These are phyloP conservation scores for Gomphus sp. DNA, from an alignment of 1,284 basidiomycete genomes.

Conservation along the genomic window DNA sequence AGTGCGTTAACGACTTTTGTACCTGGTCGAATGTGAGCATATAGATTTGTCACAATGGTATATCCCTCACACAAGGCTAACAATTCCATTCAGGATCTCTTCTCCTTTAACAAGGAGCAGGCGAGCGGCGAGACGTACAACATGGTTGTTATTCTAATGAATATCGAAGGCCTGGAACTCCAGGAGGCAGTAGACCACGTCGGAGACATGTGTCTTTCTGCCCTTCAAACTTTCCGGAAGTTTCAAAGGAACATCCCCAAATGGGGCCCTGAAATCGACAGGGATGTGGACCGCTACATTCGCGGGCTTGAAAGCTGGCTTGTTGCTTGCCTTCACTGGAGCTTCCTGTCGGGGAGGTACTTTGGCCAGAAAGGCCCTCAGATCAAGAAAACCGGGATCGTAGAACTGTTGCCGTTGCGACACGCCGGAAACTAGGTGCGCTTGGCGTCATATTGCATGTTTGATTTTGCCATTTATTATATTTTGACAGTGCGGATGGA, in stretches of 20 bases:
- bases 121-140: constrained; percentile 32
- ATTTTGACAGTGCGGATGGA: no score
- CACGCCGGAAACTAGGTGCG: background rate
- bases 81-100: constrained; percentile 26
- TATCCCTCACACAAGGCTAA: background rate
- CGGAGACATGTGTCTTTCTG: constrained; percentile 19
- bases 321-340: constrained; percentile 32
- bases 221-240: constrained; percentile 19
- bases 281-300: constrained; percentile 20
- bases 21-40: constrained; percentile 36
- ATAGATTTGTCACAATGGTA: background rate
- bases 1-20: constrained; percentile 35
- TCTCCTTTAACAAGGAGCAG: constrained; percentile 36
- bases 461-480: no score
- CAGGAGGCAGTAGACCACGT: constrained; percentile 23
- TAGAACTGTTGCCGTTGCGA: constrained; percentile 26
- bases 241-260: constrained; percentile 19
- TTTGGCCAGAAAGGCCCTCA: constrained; percentile 33
- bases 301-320: constrained; percentile 27
- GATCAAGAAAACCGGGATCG: constrained; percentile 36
- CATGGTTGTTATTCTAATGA: constrained; percentile 23
- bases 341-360: constrained; percentile 32
- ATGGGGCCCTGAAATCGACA: constrained; percentile 18
- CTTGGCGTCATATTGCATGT: no score
- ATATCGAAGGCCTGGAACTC: constrained; percentile 15